A percentile compares a stretch with the other conserved stretches of the same genome.
These are phyloP conservation scores for Chlamydomonas sphaeroides DNA, from an alignment of 139 green algal genomes.

Conservation along the genomic window DNA sequence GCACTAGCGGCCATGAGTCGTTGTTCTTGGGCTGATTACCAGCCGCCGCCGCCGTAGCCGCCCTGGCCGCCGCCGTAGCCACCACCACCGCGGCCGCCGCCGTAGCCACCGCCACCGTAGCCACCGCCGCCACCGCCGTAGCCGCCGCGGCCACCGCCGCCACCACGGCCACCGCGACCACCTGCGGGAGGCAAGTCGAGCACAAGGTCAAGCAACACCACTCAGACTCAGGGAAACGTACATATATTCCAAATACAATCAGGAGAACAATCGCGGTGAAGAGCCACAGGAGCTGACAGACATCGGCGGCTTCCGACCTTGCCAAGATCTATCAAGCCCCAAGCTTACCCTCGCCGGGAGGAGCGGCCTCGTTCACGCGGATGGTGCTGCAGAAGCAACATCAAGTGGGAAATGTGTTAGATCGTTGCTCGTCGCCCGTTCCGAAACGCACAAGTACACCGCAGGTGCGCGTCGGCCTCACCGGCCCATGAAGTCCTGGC, in stretches of 20 bases:
- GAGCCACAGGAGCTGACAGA: not conserved
- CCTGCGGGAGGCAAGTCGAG: not conserved
- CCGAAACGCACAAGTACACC: not conserved
- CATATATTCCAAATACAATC: not conserved
- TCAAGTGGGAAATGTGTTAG: not conserved
- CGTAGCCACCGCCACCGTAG: slow-evolving; percentile 11
- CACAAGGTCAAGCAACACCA: not conserved
- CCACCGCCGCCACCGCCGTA: not conserved
- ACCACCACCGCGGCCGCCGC: not conserved
- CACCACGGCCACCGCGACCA: not conserved
- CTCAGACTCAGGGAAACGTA: not conserved
- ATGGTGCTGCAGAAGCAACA: slow-evolving; percentile 44
- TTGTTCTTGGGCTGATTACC: not conserved
- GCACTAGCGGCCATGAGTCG: too few relatives aligned
- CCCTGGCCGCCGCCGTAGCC: not conserved
- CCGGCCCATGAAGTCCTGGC: slow-evolving; percentile 64
- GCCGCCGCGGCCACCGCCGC: slow-evolving; percentile 17
- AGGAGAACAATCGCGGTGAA: not conserved
- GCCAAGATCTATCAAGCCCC: not conserved
- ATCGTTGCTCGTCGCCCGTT: not conserved
- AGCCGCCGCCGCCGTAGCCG: not conserved
- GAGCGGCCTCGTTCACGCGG: slow-evolving; percentile 67
- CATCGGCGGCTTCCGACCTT: not conserved
- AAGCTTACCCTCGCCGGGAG: slow-evolving; percentile 39
- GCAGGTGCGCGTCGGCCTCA: too few relatives aligned